Evolutionary conservation across 495 filamentous ascomycete genomes (phyloP), one percentile per base, ranked within the genome.

Genomic region (Pseudevernia furfuracea): DNA sequence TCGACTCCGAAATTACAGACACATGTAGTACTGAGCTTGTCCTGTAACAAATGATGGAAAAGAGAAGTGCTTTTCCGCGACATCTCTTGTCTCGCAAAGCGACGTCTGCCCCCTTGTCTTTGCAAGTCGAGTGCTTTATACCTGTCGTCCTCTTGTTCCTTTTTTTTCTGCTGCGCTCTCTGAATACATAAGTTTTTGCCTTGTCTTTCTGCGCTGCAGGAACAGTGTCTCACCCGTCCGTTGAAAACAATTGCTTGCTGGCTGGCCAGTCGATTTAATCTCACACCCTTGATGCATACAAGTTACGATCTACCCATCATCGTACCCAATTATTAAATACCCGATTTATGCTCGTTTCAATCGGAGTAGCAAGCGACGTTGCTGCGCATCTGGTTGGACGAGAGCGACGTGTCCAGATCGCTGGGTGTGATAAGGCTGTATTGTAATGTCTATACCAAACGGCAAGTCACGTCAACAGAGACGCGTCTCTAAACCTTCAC

Each of bases 261-360:
- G 61, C 61, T 44, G 61, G 39, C 52, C 53, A 56, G 39, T 58
- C 44, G 38, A 37, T 58, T 48, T n/a, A 48, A 36, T 58, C 38
- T 19, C 61, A 53, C 36, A 25, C 9, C 12, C 28, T 21, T 44
- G 0, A 43, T n/a, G 28, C 39, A 19, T 57, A 39, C 52, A 39
- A 17, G 21, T 23, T 56, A 55, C 37, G 19, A 34, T 55, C 39
- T 55, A 43, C 34, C 43, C 8, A 21, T 43, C 57, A 15, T 17
- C 36, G 23, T 19, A 44, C 7, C 37, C 49, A 56, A n/a, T 63
- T 52, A 9, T 30, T 25, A 12, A 36, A 57, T 43, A 53, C 19
- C 21, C 37, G 61, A 57, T 43, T 34, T 19, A 63, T 41, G 55
- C 30, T 63, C 38, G 61, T 63, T 63, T 63, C 53, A 63, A 10